Evolutionary conservation across 1,284 basidiomycete species (phyloP).

Genomic region (Ganoderma sp.): DNA sequence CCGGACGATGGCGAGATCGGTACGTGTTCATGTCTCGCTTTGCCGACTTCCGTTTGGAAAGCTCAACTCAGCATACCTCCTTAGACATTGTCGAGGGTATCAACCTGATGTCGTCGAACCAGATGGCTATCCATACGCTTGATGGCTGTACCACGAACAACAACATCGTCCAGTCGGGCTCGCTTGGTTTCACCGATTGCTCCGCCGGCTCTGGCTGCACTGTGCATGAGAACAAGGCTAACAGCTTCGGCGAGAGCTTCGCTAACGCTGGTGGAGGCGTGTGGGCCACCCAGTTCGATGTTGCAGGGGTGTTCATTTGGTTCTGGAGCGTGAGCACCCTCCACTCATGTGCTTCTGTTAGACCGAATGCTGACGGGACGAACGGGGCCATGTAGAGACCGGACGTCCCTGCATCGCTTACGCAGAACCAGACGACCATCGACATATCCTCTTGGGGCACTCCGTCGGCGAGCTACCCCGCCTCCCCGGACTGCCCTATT

Average conservation of each 20-base stretch:
- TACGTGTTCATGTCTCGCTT: slow-evolving; percentile 29
- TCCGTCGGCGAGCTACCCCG: slow-evolving; percentile 58
- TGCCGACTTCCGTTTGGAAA: neutral
- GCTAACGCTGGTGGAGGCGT: slow-evolving; percentile 73
- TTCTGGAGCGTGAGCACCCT: slow-evolving; percentile 68
- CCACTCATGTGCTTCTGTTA: slow-evolving; percentile 1
- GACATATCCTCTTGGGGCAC: slow-evolving; percentile 58
- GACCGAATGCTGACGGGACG: neutral
- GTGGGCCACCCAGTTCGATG: slow-evolving; percentile 72
- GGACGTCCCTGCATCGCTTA: slow-evolving; percentile 50
- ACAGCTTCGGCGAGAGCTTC: slow-evolving; percentile 67
- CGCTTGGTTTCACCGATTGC: slow-evolving; percentile 49
- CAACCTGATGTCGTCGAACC: slow-evolving; percentile 51
- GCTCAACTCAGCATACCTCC: neutral
- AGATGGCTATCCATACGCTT: slow-evolving; percentile 65
- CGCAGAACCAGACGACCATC: slow-evolving; percentile 48
- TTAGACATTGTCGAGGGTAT: slow-evolving; percentile 54
- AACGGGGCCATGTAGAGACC: slow-evolving; percentile 42
- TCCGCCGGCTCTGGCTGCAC: slow-evolving; percentile 64
- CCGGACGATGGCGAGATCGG: slow-evolving; percentile 60
- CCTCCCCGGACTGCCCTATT: slow-evolving; percentile 49
- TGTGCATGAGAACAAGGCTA: slow-evolving; percentile 60
- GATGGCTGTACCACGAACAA: slow-evolving; percentile 42
- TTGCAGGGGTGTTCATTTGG: slow-evolving; percentile 70
- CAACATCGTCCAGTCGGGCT: slow-evolving; percentile 39